Conservation (phyloP, 352 stramenopile genomes). For the Peronospora belbahrii region DNA sequence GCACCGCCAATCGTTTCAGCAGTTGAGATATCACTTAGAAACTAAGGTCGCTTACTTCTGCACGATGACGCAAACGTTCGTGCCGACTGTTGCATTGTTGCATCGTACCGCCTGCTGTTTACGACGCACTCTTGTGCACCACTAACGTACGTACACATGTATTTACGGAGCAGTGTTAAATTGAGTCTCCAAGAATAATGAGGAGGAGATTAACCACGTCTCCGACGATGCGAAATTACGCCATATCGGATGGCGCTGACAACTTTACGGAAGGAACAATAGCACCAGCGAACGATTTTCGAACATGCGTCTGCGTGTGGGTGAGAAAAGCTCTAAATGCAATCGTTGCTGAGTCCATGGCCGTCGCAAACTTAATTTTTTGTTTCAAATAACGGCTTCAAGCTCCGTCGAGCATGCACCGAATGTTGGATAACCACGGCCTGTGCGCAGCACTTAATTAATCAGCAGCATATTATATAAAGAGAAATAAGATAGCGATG, state of each 20-base stretch:
- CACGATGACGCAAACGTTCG: no score
- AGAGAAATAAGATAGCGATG: conserved; percentile 5
- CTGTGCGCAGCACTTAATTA: conserved; percentile 5
- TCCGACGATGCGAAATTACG: background rate
- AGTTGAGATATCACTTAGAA: no score
- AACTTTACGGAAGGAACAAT: background rate
- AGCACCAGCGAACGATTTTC: no score
- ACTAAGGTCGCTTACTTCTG: no score
- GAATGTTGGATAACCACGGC: conserved; percentile 13
- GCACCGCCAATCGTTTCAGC: conserved; percentile 4
- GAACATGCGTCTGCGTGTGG: background rate
- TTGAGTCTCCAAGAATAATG: background rate
- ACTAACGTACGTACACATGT: background rate
- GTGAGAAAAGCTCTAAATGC: background rate
- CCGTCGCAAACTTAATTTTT: conserved; percentile 5
- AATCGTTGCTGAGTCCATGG: background rate
- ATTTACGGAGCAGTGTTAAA: background rate
- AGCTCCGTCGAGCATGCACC: background rate
- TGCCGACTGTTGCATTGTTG: conserved; percentile 13
- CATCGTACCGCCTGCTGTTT: conserved; percentile 3
- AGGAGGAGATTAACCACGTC: background rate
- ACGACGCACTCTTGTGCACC: background rate
- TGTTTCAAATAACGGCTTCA: no score
- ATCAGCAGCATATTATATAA: no score
- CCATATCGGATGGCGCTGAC: background rate